Percentiles rank a stretch among this genome's conserved stretches.
Evolutionary conservation across 2,329 filamentous ascomycete species (phyloP).

Genomic region (Calonectria naviculata): DNA sequence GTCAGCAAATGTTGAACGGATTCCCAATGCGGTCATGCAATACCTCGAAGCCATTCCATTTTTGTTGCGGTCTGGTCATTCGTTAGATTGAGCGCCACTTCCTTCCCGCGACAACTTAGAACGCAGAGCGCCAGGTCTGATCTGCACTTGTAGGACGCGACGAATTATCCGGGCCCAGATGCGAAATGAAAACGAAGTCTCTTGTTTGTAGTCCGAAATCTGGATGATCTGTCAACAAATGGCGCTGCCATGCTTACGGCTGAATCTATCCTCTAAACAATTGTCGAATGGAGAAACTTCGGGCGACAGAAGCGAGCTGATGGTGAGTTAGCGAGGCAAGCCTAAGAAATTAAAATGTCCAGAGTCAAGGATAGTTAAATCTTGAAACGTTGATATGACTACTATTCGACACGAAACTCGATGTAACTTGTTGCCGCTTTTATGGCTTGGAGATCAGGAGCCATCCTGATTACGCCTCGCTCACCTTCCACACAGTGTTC

Average conservation of each 20-base stretch:
- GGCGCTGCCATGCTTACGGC: not conserved
- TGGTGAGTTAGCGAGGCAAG: not conserved
- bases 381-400: not conserved
- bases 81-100: not conserved
- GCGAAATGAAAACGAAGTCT: not conserved
- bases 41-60: not conserved
- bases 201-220: not conserved
- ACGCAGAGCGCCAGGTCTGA: not conserved
- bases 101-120: not conserved
- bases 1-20: not conserved
- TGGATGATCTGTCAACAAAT: not conserved
- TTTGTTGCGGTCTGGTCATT: not conserved
- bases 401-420: too few relatives aligned
- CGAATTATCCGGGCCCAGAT: not conserved
- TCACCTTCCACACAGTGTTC: too few relatives aligned
- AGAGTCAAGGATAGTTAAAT: not conserved
- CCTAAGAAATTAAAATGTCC: not conserved
- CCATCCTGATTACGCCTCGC: too few relatives aligned
- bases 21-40: not conserved
- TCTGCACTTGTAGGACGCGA: not conserved
- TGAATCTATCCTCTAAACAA: not conserved
- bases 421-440: too few relatives aligned
- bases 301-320: not conserved
- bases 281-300: not conserved
- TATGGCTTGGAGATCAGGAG: too few relatives aligned